These are phyloP conservation scores for Lodderomyces orthopsilosis DNA, from an alignment of 1,139 yeast species.

Conservation along the genomic window DNA sequence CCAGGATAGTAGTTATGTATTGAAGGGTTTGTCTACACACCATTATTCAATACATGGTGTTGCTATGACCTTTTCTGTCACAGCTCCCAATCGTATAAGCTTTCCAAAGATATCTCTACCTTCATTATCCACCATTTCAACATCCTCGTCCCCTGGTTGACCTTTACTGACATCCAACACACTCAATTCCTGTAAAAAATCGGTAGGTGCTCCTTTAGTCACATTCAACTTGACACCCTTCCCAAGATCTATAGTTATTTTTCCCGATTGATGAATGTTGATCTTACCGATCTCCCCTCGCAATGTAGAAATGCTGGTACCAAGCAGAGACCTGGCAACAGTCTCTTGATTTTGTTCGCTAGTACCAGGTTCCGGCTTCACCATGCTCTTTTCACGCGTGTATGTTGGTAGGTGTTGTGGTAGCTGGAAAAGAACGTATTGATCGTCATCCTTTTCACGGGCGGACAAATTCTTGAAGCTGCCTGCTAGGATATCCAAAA, in stretches of 20 bases:
- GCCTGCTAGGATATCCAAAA: slow-evolving; percentile 27
- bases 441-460: slow-evolving; percentile 15
- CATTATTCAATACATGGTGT: slow-evolving; percentile 33
- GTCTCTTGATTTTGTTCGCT: slow-evolving; percentile 6
- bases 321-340: slow-evolving; percentile 10
- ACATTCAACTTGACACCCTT: slow-evolving; percentile 63
- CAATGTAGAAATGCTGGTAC: slow-evolving; percentile 13
- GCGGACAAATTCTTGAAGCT: slow-evolving; percentile 24
- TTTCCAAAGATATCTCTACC: slow-evolving; percentile 38
- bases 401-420: slow-evolving; percentile 68
- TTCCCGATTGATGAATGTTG: slow-evolving; percentile 80
- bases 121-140: slow-evolving; percentile 35
- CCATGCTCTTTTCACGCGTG: slow-evolving; percentile 19
- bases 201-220: slow-evolving; percentile 67
- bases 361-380: slow-evolving; percentile 14
- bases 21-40: neutral
- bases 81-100: slow-evolving; percentile 59
- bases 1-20: too few relatives aligned
- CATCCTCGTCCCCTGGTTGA: slow-evolving; percentile 19
- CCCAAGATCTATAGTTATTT: slow-evolving; percentile 70
- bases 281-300: slow-evolving; percentile 69
- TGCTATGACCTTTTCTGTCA: slow-evolving; percentile 55
- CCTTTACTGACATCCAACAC: slow-evolving; percentile 39
- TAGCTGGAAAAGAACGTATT: slow-evolving; percentile 61
- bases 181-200: slow-evolving; percentile 75